phyloP scores from a whole-genome alignment of 768 basidiomycete genomes.

The Pleurotus salmoneostramineus region DNA sequence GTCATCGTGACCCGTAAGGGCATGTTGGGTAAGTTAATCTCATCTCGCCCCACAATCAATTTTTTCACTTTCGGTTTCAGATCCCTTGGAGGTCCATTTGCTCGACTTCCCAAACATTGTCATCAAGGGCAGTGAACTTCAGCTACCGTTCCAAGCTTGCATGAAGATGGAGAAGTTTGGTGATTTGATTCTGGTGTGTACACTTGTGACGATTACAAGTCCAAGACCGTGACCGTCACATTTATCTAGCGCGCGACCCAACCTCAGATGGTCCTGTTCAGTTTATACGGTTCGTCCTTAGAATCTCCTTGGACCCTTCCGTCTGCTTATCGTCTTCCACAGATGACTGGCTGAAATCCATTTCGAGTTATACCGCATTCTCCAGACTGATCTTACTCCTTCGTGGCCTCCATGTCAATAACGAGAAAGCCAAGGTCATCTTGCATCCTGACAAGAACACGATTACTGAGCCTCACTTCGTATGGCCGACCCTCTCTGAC shows the following conservation, averaged over 20 bases:
- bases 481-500: constrained; percentile 91
- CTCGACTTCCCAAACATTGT: constrained; percentile 99
- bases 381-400: constrained; percentile 95
- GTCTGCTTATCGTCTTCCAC: constrained; percentile 7
- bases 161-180: constrained; percentile 99
- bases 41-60: not conserved
- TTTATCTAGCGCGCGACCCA: constrained; percentile 79
- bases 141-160: constrained; percentile 98
- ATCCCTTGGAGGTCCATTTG: constrained; percentile 95
- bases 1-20: constrained; percentile 99
- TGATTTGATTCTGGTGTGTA: constrained; percentile 81
- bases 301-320: not conserved
- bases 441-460: constrained; percentile 96
- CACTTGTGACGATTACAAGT: not conserved
- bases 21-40: constrained; percentile 78
- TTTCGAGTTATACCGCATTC: constrained; percentile 98
- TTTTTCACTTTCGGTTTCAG: constrained; percentile 27
- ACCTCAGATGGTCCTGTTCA: constrained; percentile 99
- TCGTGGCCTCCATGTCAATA: constrained; percentile 97
- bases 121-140: constrained; percentile 98
- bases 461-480: constrained; percentile 95
- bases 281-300: constrained; percentile 69
- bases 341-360: constrained; percentile 99
- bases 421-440: constrained; percentile 99
- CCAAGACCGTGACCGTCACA: constrained; percentile 8